Evolutionary conservation across 768 basidiomycete genomes (phyloP), one percentile per base, ranked within the genome.

Genomic region (Amanita muscaria): DNA sequence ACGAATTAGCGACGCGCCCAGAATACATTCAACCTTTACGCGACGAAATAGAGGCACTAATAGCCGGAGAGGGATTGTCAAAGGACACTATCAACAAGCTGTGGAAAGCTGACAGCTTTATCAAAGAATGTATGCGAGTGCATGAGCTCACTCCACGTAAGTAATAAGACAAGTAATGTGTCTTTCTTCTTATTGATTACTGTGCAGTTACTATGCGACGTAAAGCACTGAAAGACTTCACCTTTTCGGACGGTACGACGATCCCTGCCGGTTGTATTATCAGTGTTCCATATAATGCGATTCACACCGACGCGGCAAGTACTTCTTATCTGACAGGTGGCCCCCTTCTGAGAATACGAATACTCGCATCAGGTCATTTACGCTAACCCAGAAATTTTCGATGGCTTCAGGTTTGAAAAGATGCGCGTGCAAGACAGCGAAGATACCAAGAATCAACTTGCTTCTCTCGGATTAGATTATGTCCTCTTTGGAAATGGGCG

Each of bases 71-170:
- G 23, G 70, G 64, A 25, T 73, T 67, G 61, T 54, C 58, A 0
- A 67, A 66, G 44, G 52, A 53, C 10, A 54, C 59, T 1, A 42
- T 71, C n/a, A 53, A 53, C 2, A 64, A 66, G 38, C 63, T 73
- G 62, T 55, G 61, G 45, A 65, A 66, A 46, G 38, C 72, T 14
- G 71, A 72, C 46, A 73, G 71, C 46, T 70, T 72, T 50, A 47
- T 72, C n/a, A 63, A 64, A 24, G 72, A 73, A 42, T 64, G 62
- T 1, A 56, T 57, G 34, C 57, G 67, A 3, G 45, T 56, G 16
- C 55, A 53, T 9, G 59, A 60, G 0, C 46, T 55, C 23, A 12
- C 7, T 12, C 53, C 48, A 18, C n/a, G 66, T 67, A 50, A 11
- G 27, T 29, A 12, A 29, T 29, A 29, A n/a, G n/a, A n/a, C 4